Percentiles rank a stretch among this genome's conserved stretches.
Evolutionary conservation across 2,329 filamentous ascomycete species (phyloP).

Genomic region (Microsporum canis): DNA sequence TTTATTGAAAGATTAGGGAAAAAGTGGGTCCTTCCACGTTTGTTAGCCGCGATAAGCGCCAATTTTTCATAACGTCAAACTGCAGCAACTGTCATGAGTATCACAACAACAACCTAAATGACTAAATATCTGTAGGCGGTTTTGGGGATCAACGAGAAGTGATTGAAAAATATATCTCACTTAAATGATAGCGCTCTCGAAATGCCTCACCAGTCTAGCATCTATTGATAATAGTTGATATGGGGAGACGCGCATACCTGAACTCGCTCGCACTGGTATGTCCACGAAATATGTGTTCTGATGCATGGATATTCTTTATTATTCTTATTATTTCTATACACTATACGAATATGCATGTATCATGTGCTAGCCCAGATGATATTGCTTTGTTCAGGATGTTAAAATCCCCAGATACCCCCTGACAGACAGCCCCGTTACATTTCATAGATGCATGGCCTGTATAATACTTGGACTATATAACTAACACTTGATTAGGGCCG

Average conservation of each 20-base stretch:
- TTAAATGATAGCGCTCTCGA: not conserved
- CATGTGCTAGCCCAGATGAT: too few species aligned
- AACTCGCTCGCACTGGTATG: constrained; percentile 38
- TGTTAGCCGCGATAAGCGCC: constrained; percentile 15
- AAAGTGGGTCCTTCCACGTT: constrained; percentile 20
- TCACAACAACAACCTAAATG: not conserved
- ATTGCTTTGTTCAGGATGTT: too few species aligned
- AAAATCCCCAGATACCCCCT: too few species aligned
- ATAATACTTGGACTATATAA: not conserved
- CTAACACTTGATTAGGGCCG: constrained; percentile 30
- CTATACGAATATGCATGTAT: too few species aligned
- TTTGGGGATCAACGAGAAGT: not conserved
- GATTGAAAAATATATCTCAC: not conserved
- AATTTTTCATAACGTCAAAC: not conserved
- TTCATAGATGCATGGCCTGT: not conserved
- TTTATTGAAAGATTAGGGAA: constrained; percentile 11
- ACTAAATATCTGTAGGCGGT: not conserved
- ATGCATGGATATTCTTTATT: not conserved
- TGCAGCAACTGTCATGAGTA: not conserved
- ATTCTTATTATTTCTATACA: not conserved
- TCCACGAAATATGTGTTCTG: constrained; percentile 1
- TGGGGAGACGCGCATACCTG: constrained; percentile 38
- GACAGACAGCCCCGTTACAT: not conserved
- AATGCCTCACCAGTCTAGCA: not conserved
- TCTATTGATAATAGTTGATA: constrained; percentile 13